Conservation (phyloP, 371 early-diverging fungal species). For the Sporodiniella umbellata region DNA sequence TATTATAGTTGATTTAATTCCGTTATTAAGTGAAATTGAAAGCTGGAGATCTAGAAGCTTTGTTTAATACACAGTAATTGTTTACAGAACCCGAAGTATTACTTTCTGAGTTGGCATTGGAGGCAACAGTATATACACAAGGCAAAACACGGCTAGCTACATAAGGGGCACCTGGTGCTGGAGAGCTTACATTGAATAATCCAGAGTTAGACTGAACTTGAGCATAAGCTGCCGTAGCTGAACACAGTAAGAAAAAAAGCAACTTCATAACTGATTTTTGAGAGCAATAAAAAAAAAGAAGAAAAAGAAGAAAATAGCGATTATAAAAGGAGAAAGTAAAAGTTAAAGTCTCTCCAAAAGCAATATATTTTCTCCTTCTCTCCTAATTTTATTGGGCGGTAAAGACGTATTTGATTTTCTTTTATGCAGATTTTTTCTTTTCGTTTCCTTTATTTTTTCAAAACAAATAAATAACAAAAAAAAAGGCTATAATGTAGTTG, state of each 20-base stretch:
- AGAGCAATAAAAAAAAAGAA: background rate
- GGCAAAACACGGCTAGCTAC: slow-evolving; percentile 39
- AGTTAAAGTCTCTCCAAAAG: background rate
- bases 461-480: too few species aligned
- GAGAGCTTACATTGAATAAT: slow-evolving; percentile 28
- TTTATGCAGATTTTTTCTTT: background rate
- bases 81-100: background rate
- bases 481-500: too few species aligned
- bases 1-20: slow-evolving; percentile 3
- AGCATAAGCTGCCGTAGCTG: slow-evolving; percentile 5
- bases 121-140: slow-evolving; percentile 30
- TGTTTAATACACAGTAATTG: background rate
- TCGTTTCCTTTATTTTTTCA: too few species aligned
- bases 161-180: slow-evolving; percentile 28
- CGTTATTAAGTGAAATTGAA: slow-evolving; percentile 18
- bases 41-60: slow-evolving; percentile 20
- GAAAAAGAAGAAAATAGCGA: background rate
- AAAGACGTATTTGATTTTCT: background rate
- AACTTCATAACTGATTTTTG: slow-evolving; percentile 2
- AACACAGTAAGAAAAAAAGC: slow-evolving; percentile 8
- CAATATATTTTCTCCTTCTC: background rate
- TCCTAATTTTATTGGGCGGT: background rate
- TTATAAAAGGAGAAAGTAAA: background rate
- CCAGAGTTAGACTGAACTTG: slow-evolving; percentile 21
- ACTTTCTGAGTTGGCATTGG: slow-evolving; percentile 26